Conservation (phyloP, 1,139 yeast species). For the Sugiyamaella novakii region DNA sequence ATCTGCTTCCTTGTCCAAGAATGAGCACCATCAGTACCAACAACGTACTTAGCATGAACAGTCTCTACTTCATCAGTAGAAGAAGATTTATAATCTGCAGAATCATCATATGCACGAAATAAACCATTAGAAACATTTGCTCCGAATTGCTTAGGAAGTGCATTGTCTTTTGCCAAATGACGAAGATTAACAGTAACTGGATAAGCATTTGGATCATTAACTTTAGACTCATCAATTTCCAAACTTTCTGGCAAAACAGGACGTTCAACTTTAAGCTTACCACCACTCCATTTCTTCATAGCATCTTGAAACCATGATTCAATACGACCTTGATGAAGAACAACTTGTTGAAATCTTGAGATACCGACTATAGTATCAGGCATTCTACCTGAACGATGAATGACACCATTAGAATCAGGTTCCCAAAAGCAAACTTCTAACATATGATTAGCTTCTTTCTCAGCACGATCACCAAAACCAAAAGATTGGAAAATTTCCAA, state of each 20-base stretch:
- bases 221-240: slow-evolving; percentile 35
- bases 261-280: slow-evolving; percentile 37
- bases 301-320: slow-evolving; percentile 41
- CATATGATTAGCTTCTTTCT: slow-evolving; percentile 42
- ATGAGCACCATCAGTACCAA: slow-evolving; percentile 48
- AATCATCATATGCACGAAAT: slow-evolving; percentile 42
- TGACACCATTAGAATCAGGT: slow-evolving; percentile 26
- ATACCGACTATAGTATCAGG: slow-evolving; percentile 42
- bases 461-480: slow-evolving; percentile 41
- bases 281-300: slow-evolving; percentile 38
- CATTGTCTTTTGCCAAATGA: slow-evolving; percentile 30
- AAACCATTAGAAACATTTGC: slow-evolving; percentile 38
- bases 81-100: slow-evolving; percentile 23
- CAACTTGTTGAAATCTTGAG: slow-evolving; percentile 42
- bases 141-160: slow-evolving; percentile 40
- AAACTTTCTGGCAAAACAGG: slow-evolving; percentile 39
- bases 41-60: slow-evolving; percentile 43
- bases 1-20: slow-evolving; percentile 44
- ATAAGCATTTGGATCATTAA: slow-evolving; percentile 36
- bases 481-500: slow-evolving; percentile 43
- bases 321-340: slow-evolving; percentile 44
- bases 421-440: slow-evolving; percentile 33
- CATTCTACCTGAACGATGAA: slow-evolving; percentile 37
- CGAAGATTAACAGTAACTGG: slow-evolving; percentile 41
- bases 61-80: slow-evolving; percentile 17